Percentiles rank a stretch among this genome's conserved stretches.
Conservation (phyloP, 805 yeast species). For the Candida caryicola region DNA sequence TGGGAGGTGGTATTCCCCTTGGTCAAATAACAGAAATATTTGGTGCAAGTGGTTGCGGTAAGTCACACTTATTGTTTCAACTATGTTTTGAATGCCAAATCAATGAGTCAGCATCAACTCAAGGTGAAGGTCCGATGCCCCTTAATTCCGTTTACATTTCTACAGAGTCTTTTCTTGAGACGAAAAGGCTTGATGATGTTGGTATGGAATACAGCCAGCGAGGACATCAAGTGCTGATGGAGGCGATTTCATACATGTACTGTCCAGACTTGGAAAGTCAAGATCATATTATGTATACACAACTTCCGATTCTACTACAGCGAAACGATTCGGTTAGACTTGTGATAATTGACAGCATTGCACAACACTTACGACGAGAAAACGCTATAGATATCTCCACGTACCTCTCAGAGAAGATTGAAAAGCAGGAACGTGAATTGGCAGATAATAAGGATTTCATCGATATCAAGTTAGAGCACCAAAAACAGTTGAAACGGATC, state of each 20-base stretch:
- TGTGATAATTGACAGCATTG: conserved; percentile 73
- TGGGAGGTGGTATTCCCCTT: conserved; percentile 30
- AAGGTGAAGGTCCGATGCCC: background rate
- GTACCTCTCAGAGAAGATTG: conserved; percentile 29
- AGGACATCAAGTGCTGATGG: conserved; percentile 19
- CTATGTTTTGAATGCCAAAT: conserved; percentile 56
- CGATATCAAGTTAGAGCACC: conserved; percentile 14
- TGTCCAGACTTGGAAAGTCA: conserved; percentile 71
- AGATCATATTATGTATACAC: conserved; percentile 68
- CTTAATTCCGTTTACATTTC: conserved; percentile 52
- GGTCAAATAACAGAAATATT: conserved; percentile 59
- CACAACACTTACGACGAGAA: conserved; percentile 75
- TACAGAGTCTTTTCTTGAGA: conserved; percentile 74
- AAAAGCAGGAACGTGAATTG: conserved; percentile 16
- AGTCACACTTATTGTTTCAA: conserved; percentile 75
- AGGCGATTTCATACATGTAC: conserved; percentile 48
- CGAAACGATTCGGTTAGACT: conserved; percentile 1
- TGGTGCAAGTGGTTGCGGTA: conserved; percentile 86
- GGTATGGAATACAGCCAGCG: conserved; percentile 11
- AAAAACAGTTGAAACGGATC: conserved; percentile 18
- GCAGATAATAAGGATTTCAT: conserved; percentile 10
- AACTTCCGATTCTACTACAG: conserved; percentile 53
- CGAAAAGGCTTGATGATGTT: conserved; percentile 49
- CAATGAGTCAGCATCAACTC: background rate
- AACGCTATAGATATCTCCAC: conserved; percentile 33